Conservation (phyloP, 1,139 yeast genomes). For the Suhomyces anneliseae region DNA sequence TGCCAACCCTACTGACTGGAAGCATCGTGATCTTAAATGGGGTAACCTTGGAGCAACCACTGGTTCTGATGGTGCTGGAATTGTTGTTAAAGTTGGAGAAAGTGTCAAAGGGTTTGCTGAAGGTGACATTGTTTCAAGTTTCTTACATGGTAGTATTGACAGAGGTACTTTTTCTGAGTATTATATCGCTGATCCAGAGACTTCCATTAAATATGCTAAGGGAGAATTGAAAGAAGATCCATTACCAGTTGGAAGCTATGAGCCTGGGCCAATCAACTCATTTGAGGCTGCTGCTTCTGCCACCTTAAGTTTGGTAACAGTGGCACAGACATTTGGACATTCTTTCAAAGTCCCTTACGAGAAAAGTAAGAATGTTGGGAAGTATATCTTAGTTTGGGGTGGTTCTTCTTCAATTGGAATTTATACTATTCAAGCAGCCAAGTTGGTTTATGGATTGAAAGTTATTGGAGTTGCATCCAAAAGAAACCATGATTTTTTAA, state of each 20-base stretch:
- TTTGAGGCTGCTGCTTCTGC: slow-evolving; percentile 65
- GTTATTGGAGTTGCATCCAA: slow-evolving; percentile 56
- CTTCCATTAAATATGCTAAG: slow-evolving; percentile 32
- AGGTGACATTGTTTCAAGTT: slow-evolving; percentile 52
- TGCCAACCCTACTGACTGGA: slow-evolving; percentile 79
- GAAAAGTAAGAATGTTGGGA: slow-evolving; percentile 26
- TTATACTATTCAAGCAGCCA: slow-evolving; percentile 56
- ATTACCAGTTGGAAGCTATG: slow-evolving; percentile 20
- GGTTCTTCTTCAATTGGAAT: slow-evolving; percentile 59
- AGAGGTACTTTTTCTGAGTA: slow-evolving; percentile 66
- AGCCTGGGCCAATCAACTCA: slow-evolving; percentile 37
- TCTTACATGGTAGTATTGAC: slow-evolving; percentile 25
- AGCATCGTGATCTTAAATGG: slow-evolving; percentile 46
- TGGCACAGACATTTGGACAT: slow-evolving; percentile 34
- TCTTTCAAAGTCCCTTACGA: slow-evolving; percentile 23
- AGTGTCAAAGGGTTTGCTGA: slow-evolving; percentile 47
- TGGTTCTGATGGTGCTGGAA: slow-evolving; percentile 67
- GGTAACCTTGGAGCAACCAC: slow-evolving; percentile 47
- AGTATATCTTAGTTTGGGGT: slow-evolving; percentile 57
- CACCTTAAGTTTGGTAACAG: slow-evolving; percentile 51
- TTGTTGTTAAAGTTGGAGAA: slow-evolving; percentile 54
- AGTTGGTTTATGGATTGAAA: slow-evolving; percentile 48
- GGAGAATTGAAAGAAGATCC: slow-evolving; percentile 10
- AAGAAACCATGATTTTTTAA: slow-evolving; percentile 42
- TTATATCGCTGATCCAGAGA: slow-evolving; percentile 37